Percentiles rank a stretch among this genome's conserved stretches.
Evolutionary conservation across 208 protist species (phyloP).

Genomic region (Herpetomonas muscarum): DNA sequence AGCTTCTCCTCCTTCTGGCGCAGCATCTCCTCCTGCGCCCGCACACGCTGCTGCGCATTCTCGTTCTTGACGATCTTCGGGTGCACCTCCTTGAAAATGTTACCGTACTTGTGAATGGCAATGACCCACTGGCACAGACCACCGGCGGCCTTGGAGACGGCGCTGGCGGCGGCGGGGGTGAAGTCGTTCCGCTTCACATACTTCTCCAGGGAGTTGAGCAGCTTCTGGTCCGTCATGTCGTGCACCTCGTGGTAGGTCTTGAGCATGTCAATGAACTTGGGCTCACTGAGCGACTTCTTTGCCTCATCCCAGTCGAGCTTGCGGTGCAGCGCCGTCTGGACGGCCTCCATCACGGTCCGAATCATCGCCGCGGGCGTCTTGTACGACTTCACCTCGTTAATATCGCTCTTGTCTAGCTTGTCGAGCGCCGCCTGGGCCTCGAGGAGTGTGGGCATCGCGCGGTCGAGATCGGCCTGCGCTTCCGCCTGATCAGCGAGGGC

Average conservation of each 20-base stretch:
- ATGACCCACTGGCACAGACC: conserved; percentile 98
- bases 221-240: conserved; percentile 94
- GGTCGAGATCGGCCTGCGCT: conserved; percentile 95
- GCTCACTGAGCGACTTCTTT: conserved; percentile 95
- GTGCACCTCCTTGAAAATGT: conserved; percentile 96
- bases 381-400: conserved; percentile 98
- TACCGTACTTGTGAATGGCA: conserved; percentile 97
- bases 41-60: conserved; percentile 90
- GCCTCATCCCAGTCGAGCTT: conserved; percentile 94
- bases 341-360: conserved; percentile 94
- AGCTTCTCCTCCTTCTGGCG: conserved; percentile 91
- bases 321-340: conserved; percentile 95
- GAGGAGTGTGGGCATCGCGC: conserved; percentile 95
- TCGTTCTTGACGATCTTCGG: conserved; percentile 96
- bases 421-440: conserved; percentile 95
- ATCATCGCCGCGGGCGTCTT: conserved; percentile 94
- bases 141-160: conserved; percentile 94
- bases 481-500: conserved; percentile 87
- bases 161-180: conserved; percentile 78
- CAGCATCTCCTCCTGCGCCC: conserved; percentile 93
- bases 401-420: conserved; percentile 95
- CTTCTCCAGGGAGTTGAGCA: conserved; percentile 95
- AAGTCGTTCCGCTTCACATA: conserved; percentile 94
- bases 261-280: conserved; percentile 95
- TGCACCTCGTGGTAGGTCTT: conserved; percentile 96